Base-by-base conservation (phyloP, 2,329 filamentous ascomycete species). In the Fusarium staphyleae region DNA sequence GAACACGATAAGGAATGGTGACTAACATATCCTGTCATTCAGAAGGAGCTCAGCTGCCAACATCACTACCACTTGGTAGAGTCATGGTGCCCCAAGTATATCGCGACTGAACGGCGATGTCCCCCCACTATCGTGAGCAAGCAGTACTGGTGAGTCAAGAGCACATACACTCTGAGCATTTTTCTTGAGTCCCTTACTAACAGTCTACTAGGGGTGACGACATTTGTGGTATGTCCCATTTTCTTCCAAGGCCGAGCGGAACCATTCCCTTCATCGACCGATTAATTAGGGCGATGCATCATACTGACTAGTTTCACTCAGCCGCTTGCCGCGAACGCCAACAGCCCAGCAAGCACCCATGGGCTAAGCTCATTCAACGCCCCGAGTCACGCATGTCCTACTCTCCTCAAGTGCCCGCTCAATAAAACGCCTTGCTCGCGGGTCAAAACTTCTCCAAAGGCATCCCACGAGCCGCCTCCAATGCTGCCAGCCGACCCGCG, bases 1-100 rank as follows among this genome's bases (percentile, higher is more conserved):
- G 16, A 26, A 12, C 24, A 34, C 37, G 15, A 15, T 6, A 45
- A 46, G 35, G 24, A 11, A 32, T 42, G 26, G 44, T 60, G 48
- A 55, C 59, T 65, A 45, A 66, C 50, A 43, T 8, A 13, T 26
- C 2, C 18, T 33, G 18, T 34, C 15, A 5, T 43, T 16, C 56
- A 81, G 79, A 79, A 80, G 52, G 77, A 81, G 55, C 74, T 81
- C 54, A 79, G 79, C 69, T 81, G 80, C 57, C 75, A 79, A 57
- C 74, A 75, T 47, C 78, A 81, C 67, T 80, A 79, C 71, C 80
- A 81, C 59, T 67, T 77, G 56, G 76, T 78, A 49, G 75, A 77
- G 54, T 77, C 75, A 19, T 78, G 76, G 76, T 78, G 76, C 44
- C 70, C 72, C 50, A 76, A 76, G 57, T 78, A 78, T 48, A 77